phyloP scores from a whole-genome alignment of 2,329 filamentous ascomycete genomes.

The Xylaria sp. region DNA sequence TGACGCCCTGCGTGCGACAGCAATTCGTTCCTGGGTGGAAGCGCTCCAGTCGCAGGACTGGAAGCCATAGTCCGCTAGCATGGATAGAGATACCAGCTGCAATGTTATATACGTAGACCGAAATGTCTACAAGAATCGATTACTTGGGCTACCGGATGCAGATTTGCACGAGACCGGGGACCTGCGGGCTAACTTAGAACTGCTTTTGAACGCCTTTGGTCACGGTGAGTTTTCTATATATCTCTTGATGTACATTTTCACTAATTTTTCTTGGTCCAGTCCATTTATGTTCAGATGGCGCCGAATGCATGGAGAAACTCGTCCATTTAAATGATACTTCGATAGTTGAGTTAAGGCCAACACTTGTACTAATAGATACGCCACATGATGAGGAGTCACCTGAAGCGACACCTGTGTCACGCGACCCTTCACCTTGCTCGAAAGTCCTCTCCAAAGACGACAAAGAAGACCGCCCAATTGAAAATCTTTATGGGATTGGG shows the following conservation, averaged over 20 bases:
- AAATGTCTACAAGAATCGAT: conserved; percentile 60
- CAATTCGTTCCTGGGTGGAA: conserved; percentile 55
- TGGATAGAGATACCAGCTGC: conserved; percentile 68
- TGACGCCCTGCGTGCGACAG: conserved; percentile 41
- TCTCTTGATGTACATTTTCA: conserved; percentile 6
- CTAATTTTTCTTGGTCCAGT: conserved; percentile 53
- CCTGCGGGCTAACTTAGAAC: conserved; percentile 59
- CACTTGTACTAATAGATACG: conserved; percentile 67
- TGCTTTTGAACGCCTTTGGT: conserved; percentile 65
- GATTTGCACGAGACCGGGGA: conserved; percentile 50
- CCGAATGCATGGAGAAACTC: conserved; percentile 64
- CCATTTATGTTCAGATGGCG: conserved; percentile 64
- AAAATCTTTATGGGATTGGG: conserved; percentile 65
- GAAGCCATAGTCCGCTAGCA: conserved; percentile 66
- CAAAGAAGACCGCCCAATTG: conserved; percentile 56
- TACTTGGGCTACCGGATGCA: conserved; percentile 50
- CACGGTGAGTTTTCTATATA: conserved; percentile 58
- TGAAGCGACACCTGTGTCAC: conserved; percentile 51
- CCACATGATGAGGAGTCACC: conserved; percentile 62
- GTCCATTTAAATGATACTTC: conserved; percentile 64
- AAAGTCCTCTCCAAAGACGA: conserved; percentile 50
- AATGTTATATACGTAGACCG: conserved; percentile 71
- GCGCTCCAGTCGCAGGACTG: conserved; percentile 71
- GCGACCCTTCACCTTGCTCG: conserved; percentile 60
- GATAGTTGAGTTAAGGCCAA: conserved; percentile 64